phyloP scores from a whole-genome alignment of 345 rosid species.

The Physaria fendleri region DNA sequence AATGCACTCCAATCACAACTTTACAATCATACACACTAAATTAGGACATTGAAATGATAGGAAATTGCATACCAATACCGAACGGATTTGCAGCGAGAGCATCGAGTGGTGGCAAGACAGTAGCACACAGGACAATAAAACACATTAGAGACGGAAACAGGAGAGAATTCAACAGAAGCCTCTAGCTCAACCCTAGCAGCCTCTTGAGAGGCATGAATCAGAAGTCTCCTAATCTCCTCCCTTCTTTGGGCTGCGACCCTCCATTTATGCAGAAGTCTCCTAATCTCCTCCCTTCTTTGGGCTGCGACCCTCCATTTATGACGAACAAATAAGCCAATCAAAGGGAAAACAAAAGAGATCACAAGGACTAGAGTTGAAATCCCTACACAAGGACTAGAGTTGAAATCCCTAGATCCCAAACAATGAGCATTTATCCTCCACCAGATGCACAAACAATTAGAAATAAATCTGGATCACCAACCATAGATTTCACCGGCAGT shows the following conservation, averaged over 20 bases:
- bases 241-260: conserved; percentile 44
- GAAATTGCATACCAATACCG: conserved; percentile 72
- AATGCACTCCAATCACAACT: neutral
- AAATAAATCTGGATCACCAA: conserved; percentile 34
- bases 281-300: conserved; percentile 66
- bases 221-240: conserved; percentile 70
- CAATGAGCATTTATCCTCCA: conserved; percentile 70
- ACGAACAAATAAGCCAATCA: conserved; percentile 41
- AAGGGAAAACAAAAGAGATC: conserved; percentile 42
- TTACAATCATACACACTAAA: neutral
- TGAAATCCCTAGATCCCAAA: conserved; percentile 83
- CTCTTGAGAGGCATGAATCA: conserved; percentile 76
- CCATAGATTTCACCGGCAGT: conserved; percentile 39
- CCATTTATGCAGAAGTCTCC: conserved; percentile 63
- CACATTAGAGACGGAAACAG: conserved; percentile 30
- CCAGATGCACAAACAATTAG: conserved; percentile 39
- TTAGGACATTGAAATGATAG: neutral
- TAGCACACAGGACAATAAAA: conserved; percentile 75
- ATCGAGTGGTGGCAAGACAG: conserved; percentile 66
- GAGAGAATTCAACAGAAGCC: conserved; percentile 42
- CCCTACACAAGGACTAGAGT: too few relatives aligned
- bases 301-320: conserved; percentile 63
- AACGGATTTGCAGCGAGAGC: conserved; percentile 81
- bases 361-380: too few relatives aligned
- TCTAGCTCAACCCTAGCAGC: conserved; percentile 81